Conservation (phyloP, 441 rosid genomes). For the Aquilaria agallochum region DNA sequence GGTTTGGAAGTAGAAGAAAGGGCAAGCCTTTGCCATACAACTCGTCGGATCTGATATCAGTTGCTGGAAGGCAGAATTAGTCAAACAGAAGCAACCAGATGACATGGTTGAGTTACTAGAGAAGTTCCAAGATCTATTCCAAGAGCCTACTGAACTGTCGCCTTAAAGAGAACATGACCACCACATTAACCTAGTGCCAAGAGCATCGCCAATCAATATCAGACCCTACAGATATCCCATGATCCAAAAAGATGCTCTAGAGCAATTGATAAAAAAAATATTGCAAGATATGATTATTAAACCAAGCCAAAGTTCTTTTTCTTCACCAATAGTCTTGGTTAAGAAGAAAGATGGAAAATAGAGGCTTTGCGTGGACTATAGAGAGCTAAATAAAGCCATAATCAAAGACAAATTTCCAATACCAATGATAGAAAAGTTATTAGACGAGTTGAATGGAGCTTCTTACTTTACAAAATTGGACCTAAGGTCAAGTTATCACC, state of each 20-base stretch:
- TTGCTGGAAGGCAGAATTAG: background rate
- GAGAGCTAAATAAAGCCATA: background rate
- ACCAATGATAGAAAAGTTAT: background rate
- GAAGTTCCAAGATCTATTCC: background rate
- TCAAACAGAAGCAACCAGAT: background rate
- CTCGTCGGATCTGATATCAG: background rate
- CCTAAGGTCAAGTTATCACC: background rate
- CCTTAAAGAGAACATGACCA: background rate
- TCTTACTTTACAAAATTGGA: slow-evolving; percentile 2
- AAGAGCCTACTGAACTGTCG: background rate
- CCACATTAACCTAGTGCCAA: background rate
- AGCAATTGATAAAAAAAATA: background rate
- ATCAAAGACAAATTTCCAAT: background rate
- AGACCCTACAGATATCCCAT: background rate
- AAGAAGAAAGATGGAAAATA: background rate
- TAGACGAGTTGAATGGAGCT: slow-evolving; percentile 4
- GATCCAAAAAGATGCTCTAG: background rate
- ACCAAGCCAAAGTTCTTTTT: background rate
- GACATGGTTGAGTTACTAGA: background rate
- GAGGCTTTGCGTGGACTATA: background rate
- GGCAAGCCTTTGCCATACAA: background rate
- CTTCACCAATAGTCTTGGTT: background rate
- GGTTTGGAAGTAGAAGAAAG: background rate
- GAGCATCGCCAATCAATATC: background rate
- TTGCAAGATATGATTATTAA: background rate